Conservation (phyloP, 106 monocot genomes). For the Dioscorea zingiberensis region DNA sequence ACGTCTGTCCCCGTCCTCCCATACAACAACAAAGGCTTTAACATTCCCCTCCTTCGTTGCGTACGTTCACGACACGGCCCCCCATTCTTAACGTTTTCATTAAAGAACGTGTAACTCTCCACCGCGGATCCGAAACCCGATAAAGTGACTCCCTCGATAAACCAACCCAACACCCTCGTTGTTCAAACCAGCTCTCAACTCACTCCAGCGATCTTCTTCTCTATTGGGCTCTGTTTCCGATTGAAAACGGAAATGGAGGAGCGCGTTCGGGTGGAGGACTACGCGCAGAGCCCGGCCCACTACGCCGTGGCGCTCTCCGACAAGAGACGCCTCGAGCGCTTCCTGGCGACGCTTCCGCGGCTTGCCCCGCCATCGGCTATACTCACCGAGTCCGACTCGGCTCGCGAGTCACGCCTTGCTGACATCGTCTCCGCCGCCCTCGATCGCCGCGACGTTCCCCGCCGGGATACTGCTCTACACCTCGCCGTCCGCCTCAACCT, state of each 20-base stretch:
- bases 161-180: too few relatives aligned
- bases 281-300: conserved; percentile 71
- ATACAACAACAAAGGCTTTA: too few relatives aligned
- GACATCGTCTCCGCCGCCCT: conserved; percentile 34
- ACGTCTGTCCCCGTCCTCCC: too few relatives aligned
- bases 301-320: conserved; percentile 36
- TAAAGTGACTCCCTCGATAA: too few relatives aligned
- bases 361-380: conserved; percentile 42
- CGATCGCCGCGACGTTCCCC: conserved; percentile 79
- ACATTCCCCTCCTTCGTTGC: too few relatives aligned
- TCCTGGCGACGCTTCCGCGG: conserved; percentile 44
- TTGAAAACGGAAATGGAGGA: neutral
- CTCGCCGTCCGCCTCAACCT: conserved; percentile 65
- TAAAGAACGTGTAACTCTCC: too few relatives aligned
- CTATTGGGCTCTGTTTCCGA: too few relatives aligned
- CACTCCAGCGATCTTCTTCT: too few relatives aligned
- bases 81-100: too few relatives aligned
- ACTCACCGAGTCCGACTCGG: conserved; percentile 32
- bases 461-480: conserved; percentile 66
- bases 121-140: too few relatives aligned
- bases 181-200: too few relatives aligned
- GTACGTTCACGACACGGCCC: too few relatives aligned
- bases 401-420: conserved; percentile 19
- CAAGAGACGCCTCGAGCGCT: conserved; percentile 15
- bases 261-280: conserved; percentile 8